Evolutionary conservation across 345 rosid genomes (phyloP), one percentile per base, ranked within the genome.

Genomic region (Rhizophora mangle): DNA sequence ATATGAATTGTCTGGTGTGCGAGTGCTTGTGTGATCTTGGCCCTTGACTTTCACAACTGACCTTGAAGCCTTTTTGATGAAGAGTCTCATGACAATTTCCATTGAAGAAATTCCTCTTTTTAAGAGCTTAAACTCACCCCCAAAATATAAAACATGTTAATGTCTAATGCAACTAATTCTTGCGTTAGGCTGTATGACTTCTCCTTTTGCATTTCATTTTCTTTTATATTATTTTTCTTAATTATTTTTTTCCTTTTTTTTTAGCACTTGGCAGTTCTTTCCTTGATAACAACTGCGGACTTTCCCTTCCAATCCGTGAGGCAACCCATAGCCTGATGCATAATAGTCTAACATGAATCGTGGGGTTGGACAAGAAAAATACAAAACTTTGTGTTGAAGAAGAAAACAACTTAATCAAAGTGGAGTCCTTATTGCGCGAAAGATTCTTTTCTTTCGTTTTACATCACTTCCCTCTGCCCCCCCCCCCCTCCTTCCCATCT

Each of bases 91-190:
- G 10, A 43, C 24, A 63, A 60, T 72, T 68, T 8, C 24, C 26
- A 27, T 63, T 43, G 2, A 62, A 66, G 64, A 66, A 46, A 13
- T 8, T 57, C 68, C 36, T 65, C 56, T 36, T 69, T 68, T 68
- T 60, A 15, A 36, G 16, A 37, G 21, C 58, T 47, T 37, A 32
- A 11, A 43, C 18, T 43, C 18, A 15, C 49, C 26, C 13, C 66
- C 64, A 21, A 62, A 3, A 59, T 70, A 6, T 49, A 69, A 78
- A 16, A 74, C 26, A 64, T 63, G 58, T 49, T 29, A 51, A 63
- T 54, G 69, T 74, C 71, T 60, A 63, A 67, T 76, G 72, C 80
- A 70, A 63, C 79, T 43, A 74, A 74, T 73, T 66, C 34, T 9
- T 9, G 6, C 60, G 36, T 21, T 72, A 60, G 34, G 63, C 73